Evolutionary conservation across 768 basidiomycete genomes (phyloP), one percentile per base, ranked within the genome.

Genomic region (Crepidotus variabilis): DNA sequence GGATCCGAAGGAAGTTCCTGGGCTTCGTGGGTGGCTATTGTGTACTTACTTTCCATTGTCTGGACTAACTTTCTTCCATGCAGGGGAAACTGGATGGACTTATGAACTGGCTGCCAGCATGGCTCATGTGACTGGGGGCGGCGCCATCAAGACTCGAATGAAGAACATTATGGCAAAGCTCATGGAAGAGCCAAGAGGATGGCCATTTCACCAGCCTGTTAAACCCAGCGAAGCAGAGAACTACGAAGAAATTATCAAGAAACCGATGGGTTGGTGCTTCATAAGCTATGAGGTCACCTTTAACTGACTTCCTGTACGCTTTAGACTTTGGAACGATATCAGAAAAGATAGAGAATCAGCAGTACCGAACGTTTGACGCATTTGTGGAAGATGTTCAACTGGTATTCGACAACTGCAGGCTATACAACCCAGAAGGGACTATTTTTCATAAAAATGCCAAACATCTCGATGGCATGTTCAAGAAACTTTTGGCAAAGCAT

Each of bases 11-110:
- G 84, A 92, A 57, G 87, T 99, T 6, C 96, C 94, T 13, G 97
- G 97, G 1, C 75, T 99, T 47, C 78, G 91, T 92, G 72, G 69
- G 87, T 58, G 14, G 34, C 57, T 32, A 28, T n/a, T 28, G 6
- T 23, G n/a, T 47, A 9, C 32, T 55, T 28, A 8, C 28, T 48
- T 34, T 36, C 55, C 20, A 32, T 0, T 53, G 50, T 28, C 53
- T 55, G 10, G 51, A 35, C 47, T 43, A 47, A 54, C 62, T 14
- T 56, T 21, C 35, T 52, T 13, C 47, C 24, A n/a, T 46, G 45
- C 14, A 57, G 94, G 93, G 43, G 94, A 96, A 70, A 93, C 88
- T 57, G 94, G 94, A 1, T 98, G 97, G 97, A 90, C 87, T 46
- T 85, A 87, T 8, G 86, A 85, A 55, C 88, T 94, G 82, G 81